Evolutionary conservation across 495 filamentous ascomycete species (phyloP).

Genomic region (Apodospora peruviana): DNA sequence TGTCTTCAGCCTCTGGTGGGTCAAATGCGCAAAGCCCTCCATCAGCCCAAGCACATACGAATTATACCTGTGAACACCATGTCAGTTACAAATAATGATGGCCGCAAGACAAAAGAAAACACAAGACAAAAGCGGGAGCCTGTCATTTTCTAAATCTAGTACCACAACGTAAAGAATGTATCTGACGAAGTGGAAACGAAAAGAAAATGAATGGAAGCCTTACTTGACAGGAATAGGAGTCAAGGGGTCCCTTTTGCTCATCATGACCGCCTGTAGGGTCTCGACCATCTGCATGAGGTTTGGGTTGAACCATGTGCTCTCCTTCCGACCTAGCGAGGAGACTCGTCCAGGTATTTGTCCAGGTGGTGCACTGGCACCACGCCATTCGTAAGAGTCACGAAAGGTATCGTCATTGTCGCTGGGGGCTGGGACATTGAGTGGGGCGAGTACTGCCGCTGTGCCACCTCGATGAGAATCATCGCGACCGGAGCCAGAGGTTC

Average conservation of each 20-base stretch:
- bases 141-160: too few species aligned
- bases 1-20: slow-evolving; percentile 7
- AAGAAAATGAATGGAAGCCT: not conserved
- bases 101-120: not conserved
- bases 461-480: too few species aligned
- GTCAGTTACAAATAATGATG: not conserved
- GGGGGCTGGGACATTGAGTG: too few species aligned
- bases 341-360: too few species aligned
- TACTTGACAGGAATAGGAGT: slow-evolving; percentile 25
- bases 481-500: too few species aligned
- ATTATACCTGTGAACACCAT: slow-evolving; percentile 23
- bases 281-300: slow-evolving; percentile 40
- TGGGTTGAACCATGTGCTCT: slow-evolving; percentile 36
- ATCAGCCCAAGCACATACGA: slow-evolving; percentile 35
- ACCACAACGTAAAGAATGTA: too few species aligned
- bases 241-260: slow-evolving; percentile 21
- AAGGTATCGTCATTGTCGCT: too few species aligned
- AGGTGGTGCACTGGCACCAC: too few species aligned
- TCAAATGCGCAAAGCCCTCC: slow-evolving; percentile 30
- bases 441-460: too few species aligned
- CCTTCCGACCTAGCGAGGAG: too few species aligned
- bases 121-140: too few species aligned
- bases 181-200: not conserved
- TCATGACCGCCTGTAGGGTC: slow-evolving; percentile 30
- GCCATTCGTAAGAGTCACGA: too few species aligned